Evolutionary conservation across 2,329 filamentous ascomycete genomes (phyloP).

Genomic region (Magnaporthales sp.): DNA sequence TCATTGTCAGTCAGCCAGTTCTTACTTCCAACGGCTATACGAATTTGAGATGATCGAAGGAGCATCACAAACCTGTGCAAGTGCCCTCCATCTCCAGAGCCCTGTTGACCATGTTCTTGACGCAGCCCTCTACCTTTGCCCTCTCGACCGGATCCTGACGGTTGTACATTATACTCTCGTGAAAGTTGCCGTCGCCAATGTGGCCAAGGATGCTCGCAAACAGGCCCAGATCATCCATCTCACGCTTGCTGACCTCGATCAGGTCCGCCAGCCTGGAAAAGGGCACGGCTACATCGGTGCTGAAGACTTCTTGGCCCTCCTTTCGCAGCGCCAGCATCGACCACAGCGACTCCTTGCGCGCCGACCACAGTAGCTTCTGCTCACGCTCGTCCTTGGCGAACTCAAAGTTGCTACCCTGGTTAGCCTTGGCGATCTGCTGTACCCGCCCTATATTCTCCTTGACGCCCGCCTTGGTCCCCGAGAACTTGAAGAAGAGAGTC

Average conservation of each 20-base stretch:
- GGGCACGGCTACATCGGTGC: constrained; percentile 76
- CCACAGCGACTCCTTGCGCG: constrained; percentile 78
- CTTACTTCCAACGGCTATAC: not conserved
- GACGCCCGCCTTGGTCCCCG: constrained; percentile 70
- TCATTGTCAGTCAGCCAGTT: not conserved
- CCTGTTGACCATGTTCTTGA: constrained; percentile 85
- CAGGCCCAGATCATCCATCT: constrained; percentile 76
- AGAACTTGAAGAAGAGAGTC: constrained; percentile 80
- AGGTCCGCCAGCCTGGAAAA: constrained; percentile 68
- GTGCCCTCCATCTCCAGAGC: constrained; percentile 92
- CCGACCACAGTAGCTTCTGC: constrained; percentile 70
- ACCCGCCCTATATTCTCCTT: constrained; percentile 67
- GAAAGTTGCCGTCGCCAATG: constrained; percentile 91
- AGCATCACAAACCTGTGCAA: constrained; percentile 51
- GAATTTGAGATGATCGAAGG: not conserved
- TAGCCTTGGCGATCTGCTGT: constrained; percentile 53
- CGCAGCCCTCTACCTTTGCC: constrained; percentile 68
- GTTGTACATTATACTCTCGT: constrained; percentile 86
- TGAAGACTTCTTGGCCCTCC: constrained; percentile 63
- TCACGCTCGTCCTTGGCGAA: constrained; percentile 66
- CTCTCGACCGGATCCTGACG: constrained; percentile 58
- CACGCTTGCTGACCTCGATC: constrained; percentile 76
- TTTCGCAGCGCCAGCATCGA: constrained; percentile 64
- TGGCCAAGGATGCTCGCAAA: constrained; percentile 86
- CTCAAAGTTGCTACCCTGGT: constrained; percentile 62